A percentile compares a stretch with the other conserved stretches of the same genome.
Conservation (phyloP, 768 basidiomycete species). For the Clitopilus passeckerianus region DNA sequence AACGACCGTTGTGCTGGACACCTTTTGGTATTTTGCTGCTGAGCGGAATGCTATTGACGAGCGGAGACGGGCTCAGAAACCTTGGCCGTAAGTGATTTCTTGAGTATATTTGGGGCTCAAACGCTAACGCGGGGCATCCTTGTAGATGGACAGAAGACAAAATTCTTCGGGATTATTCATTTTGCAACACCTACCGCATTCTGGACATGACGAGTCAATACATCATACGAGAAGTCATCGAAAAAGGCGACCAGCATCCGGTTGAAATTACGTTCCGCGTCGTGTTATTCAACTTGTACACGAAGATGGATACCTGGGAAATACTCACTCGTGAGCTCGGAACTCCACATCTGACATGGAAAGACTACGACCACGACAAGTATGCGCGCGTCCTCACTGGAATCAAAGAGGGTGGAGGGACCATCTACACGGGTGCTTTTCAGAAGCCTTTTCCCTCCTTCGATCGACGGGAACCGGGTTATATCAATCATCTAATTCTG, state of each 20-base stretch:
- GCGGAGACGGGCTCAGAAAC: slow-evolving; percentile 40
- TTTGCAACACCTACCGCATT: slow-evolving; percentile 75
- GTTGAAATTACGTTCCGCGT: slow-evolving; percentile 70
- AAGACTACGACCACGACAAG: slow-evolving; percentile 41
- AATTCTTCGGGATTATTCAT: slow-evolving; percentile 49
- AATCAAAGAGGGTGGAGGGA: slow-evolving; percentile 27
- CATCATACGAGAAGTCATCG: slow-evolving; percentile 63
- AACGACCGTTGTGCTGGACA: slow-evolving; percentile 53
- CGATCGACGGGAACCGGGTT: slow-evolving; percentile 32
- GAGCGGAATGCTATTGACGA: slow-evolving; percentile 58
- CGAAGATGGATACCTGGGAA: slow-evolving; percentile 70
- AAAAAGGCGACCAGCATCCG: slow-evolving; percentile 56
- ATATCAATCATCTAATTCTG: slow-evolving; percentile 60
- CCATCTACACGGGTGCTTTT: slow-evolving; percentile 70
- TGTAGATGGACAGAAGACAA: slow-evolving; percentile 65
- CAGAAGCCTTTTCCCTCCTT: slow-evolving; percentile 65
- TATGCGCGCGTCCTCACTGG: slow-evolving; percentile 50
- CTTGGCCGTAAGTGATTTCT: slow-evolving; percentile 36
- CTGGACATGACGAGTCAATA: slow-evolving; percentile 69
- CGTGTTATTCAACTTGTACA: slow-evolving; percentile 66
- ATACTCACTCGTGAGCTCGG: slow-evolving; percentile 47
- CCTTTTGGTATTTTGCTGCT: slow-evolving; percentile 54
- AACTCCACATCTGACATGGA: slow-evolving; percentile 49
- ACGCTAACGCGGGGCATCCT: neutral
- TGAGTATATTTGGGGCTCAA: slow-evolving; percentile 14